Conservation (phyloP, 805 yeast species). For the Saccharomyces paradoxus region DNA sequence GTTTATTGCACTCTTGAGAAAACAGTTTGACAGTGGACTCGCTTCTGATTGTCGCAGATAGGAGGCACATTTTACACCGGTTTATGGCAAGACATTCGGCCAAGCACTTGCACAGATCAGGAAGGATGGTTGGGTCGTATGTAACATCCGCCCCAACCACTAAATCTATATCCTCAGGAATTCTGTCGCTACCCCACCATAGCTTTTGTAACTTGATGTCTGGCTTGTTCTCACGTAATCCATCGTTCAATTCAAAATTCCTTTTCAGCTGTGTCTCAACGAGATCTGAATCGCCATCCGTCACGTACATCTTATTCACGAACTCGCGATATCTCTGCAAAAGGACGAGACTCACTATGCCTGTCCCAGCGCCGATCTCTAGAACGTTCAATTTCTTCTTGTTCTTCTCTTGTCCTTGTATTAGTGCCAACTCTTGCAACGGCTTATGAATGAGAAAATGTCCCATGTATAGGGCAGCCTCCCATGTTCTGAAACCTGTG, state of each 20-base stretch:
- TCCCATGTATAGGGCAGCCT: slow-evolving; percentile 67
- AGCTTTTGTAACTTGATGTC: slow-evolving; percentile 33
- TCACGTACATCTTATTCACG: slow-evolving; percentile 15
- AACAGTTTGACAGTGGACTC: slow-evolving; percentile 40
- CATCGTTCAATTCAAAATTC: slow-evolving; percentile 41
- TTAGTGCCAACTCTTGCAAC: neutral
- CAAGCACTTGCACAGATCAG: slow-evolving; percentile 45
- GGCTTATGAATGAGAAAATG: slow-evolving; percentile 35
- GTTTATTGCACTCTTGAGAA: slow-evolving; percentile 28
- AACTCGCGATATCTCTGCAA: slow-evolving; percentile 6
- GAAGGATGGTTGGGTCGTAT: slow-evolving; percentile 59
- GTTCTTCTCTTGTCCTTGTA: neutral
- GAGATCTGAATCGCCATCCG: slow-evolving; percentile 28
- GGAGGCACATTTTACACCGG: slow-evolving; percentile 21
- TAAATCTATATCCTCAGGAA: slow-evolving; percentile 39
- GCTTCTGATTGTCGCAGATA: slow-evolving; percentile 76
- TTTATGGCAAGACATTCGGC: slow-evolving; percentile 13
- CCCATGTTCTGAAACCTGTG: slow-evolving; percentile 91
- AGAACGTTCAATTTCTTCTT: slow-evolving; percentile 30
- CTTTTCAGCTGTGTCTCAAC: slow-evolving; percentile 17
- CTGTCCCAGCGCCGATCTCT: slow-evolving; percentile 90
- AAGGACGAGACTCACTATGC: slow-evolving; percentile 41
- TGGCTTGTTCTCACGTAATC: slow-evolving; percentile 9
- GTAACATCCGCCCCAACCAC: slow-evolving; percentile 85
- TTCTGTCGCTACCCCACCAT: slow-evolving; percentile 51